Evolutionary conservation across 78 protist species (phyloP).

Genomic region (Dictyostelium discoideum): dicty_2.7 NC_007089.4:4455001-4455500

Average conservation of each 20-base stretch:
- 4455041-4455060: conserved; percentile 5
- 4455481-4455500: neutral
- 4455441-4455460: neutral
- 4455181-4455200: neutral
- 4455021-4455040: conserved; percentile 36
- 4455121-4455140: neutral
- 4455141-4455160: neutral
- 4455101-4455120: neutral
- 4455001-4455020: conserved; percentile 4
- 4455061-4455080: neutral
- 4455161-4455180: neutral
- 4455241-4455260: neutral
- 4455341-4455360: neutral
- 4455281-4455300: neutral
- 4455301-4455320: neutral
- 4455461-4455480: neutral
- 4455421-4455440: neutral
- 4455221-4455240: conserved; percentile 11
- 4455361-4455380: neutral
- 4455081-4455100: neutral
- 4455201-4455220: neutral
- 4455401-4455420: neutral
- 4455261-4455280: neutral
- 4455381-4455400: neutral
- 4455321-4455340: neutral